Evolutionary conservation across 306 rosid species (phyloP).

Genomic region (Alnus glutinosa): DNA sequence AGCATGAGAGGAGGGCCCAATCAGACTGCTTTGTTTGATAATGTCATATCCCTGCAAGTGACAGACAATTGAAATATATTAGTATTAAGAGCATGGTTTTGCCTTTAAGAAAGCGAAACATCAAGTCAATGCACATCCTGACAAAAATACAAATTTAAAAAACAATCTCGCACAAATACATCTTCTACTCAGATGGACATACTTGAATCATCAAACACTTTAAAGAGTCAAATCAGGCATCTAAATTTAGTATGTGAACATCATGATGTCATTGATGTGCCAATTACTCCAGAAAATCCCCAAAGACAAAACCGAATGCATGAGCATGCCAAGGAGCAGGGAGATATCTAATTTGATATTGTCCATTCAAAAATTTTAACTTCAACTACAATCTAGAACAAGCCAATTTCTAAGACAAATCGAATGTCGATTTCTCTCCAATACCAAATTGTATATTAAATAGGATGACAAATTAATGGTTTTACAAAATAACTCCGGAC

Average conservation of each 20-base stretch:
- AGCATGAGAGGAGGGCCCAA: conserved; percentile 31
- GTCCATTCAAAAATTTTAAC: background rate
- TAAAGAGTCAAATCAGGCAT: background rate
- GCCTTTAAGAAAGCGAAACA: background rate
- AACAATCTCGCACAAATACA: background rate
- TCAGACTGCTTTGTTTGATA: conserved; percentile 40
- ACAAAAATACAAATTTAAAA: background rate
- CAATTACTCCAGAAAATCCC: background rate
- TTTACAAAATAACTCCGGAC: background rate
- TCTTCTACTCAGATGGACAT: background rate
- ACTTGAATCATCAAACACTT: background rate
- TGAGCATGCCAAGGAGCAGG: background rate
- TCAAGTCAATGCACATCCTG: background rate
- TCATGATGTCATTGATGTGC: conserved; percentile 7
- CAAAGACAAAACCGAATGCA: background rate
- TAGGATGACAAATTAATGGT: background rate
- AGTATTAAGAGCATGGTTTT: background rate
- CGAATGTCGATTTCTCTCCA: background rate
- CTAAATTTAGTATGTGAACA: background rate
- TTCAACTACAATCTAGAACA: background rate
- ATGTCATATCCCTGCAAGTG: conserved; percentile 47
- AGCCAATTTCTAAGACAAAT: background rate
- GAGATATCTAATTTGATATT: background rate
- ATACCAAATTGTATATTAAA: background rate
- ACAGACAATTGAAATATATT: conserved; percentile 14